phyloP scores from a whole-genome alignment of 2,329 filamentous ascomycete genomes.

The Xylariaceae sp. region DNA sequence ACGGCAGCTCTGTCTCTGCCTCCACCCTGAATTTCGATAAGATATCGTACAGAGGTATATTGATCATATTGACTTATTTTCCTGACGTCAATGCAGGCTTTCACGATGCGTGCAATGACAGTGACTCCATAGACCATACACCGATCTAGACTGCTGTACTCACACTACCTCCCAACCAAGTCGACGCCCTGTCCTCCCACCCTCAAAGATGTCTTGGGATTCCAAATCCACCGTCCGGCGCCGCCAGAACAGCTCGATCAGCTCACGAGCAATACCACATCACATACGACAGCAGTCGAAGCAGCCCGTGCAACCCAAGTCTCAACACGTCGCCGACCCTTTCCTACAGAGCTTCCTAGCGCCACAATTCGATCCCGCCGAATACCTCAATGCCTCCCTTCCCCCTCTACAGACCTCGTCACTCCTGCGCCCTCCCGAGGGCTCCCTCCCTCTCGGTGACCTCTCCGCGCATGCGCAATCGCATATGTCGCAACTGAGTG shows the following conservation, averaged over 20 bases:
- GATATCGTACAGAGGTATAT: no score
- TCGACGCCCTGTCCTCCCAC: neutral
- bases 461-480: constrained; percentile 77
- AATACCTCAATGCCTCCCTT: constrained; percentile 77
- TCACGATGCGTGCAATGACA: no score
- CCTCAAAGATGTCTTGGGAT: constrained; percentile 34
- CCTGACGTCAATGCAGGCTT: no score
- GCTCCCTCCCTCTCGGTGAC: constrained; percentile 61
- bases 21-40: no score
- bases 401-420: constrained; percentile 54
- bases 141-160: no score
- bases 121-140: no score
- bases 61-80: no score
- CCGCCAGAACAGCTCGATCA: constrained; percentile 42
- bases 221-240: constrained; percentile 34
- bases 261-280: constrained; percentile 32
- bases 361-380: constrained; percentile 74
- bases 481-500: constrained; percentile 81
- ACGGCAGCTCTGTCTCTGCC: no score
- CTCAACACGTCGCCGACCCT: constrained; percentile 65
- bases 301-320: constrained; percentile 42
- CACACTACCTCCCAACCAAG: no score
- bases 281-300: constrained; percentile 37
- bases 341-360: constrained; percentile 71
- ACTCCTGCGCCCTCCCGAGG: constrained; percentile 27